Percentiles rank a stretch among this genome's conserved stretches.
Conservation (phyloP, 257 asterid species). For the Solanum pimpinellifolium region DNA sequence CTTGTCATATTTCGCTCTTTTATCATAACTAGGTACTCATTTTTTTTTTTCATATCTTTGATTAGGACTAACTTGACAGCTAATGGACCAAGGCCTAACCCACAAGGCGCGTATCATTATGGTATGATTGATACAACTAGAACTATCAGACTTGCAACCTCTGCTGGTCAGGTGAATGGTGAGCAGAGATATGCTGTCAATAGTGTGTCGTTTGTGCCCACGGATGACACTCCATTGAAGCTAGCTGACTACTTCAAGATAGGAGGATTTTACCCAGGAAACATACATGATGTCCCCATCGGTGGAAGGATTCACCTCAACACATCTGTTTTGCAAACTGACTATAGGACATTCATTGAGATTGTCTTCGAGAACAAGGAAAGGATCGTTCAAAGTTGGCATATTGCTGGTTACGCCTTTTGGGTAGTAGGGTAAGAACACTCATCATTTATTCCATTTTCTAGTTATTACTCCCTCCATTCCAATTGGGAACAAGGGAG, state of each 20-base stretch:
- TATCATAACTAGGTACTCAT: not conserved
- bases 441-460: not conserved
- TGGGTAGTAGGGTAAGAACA: slow-evolving; percentile 76
- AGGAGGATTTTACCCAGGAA: not conserved
- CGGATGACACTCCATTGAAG: slow-evolving; percentile 9
- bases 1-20: not conserved
- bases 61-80: slow-evolving; percentile 11
- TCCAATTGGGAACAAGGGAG: not conserved
- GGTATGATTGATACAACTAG: slow-evolving; percentile 7
- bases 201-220: slow-evolving; percentile 4
- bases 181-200: slow-evolving; percentile 12
- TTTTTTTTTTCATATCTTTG: not conserved
- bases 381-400: slow-evolving; percentile 73
- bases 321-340: slow-evolving; percentile 61
- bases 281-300: slow-evolving; percentile 31
- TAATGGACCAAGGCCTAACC: slow-evolving; percentile 16
- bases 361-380: slow-evolving; percentile 63
- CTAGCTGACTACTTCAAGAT: slow-evolving; percentile 11
- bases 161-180: slow-evolving; percentile 2
- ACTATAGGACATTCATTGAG: slow-evolving; percentile 61
- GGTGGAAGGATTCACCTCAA: slow-evolving; percentile 73
- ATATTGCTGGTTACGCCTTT: slow-evolving; percentile 67
- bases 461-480: not conserved
- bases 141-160: slow-evolving; percentile 4
- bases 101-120: slow-evolving; percentile 10